A percentile compares a stretch with the other conserved stretches of the same genome.
Evolutionary conservation across 345 rosid genomes (phyloP).

Genomic region (Moringa oleifera): DNA sequence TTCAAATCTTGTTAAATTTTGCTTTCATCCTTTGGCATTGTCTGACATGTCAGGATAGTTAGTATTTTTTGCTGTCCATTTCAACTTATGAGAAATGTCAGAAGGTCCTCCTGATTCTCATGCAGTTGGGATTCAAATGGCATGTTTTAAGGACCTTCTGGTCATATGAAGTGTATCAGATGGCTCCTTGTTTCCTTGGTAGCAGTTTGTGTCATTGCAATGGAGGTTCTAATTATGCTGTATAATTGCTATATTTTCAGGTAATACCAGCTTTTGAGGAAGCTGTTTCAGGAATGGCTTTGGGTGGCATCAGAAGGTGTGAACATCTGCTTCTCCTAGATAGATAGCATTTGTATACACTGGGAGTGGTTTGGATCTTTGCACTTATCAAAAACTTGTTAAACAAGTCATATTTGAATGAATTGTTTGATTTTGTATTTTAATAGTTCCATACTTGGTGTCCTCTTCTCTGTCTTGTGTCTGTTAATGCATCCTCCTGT

Average conservation of each 20-base stretch:
- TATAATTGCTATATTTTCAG: constrained; percentile 34
- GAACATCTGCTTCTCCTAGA: constrained; percentile 15
- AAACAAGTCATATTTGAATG: background rate
- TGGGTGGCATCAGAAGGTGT: constrained; percentile 88
- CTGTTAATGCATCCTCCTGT: background rate
- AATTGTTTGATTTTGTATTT: too few species aligned
- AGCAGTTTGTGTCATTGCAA: background rate
- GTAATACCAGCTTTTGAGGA: constrained; percentile 97
- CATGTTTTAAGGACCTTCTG: background rate
- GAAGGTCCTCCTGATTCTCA: too few species aligned
- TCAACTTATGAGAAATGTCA: background rate
- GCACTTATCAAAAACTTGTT: background rate
- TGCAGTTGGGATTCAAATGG: background rate
- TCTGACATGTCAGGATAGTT: constrained; percentile 6
- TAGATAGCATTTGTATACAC: background rate
- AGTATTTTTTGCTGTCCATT: background rate
- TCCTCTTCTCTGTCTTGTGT: background rate
- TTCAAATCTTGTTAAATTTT: constrained; percentile 4
- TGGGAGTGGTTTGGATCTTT: background rate
- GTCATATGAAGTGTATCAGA: background rate
- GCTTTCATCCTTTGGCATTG: background rate
- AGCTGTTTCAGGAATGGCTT: constrained; percentile 87
- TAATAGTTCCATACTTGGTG: background rate
- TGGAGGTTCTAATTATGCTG: constrained; percentile 1
- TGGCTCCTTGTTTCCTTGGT: background rate